Conservation (phyloP, 345 rosid species). For the Iberis pinnata region DNA sequence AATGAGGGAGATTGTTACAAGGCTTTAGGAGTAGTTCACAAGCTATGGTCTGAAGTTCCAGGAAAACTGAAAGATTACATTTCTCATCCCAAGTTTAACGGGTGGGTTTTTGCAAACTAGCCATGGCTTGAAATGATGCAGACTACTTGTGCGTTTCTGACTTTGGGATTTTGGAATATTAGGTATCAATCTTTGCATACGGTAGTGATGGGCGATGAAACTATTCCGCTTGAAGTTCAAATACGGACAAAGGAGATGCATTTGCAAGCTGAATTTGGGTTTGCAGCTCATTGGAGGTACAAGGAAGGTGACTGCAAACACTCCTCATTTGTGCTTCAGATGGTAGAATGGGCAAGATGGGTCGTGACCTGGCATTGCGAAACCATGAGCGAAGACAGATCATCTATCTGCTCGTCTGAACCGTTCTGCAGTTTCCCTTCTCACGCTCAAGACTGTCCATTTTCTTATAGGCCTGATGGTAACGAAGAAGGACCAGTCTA, state of each 20-base stretch:
- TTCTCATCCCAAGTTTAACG: constrained; percentile 64
- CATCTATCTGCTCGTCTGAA: constrained; percentile 39
- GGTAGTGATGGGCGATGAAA: constrained; percentile 70
- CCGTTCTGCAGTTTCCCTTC: constrained; percentile 70
- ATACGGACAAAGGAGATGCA: constrained; percentile 92
- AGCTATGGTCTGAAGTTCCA: constrained; percentile 81
- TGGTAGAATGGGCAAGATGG: constrained; percentile 99
- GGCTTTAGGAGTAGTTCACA: constrained; percentile 60
- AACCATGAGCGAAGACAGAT: constrained; percentile 58
- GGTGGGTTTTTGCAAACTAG: constrained; percentile 42
- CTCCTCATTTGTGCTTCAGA: constrained; percentile 75
- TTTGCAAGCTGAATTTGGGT: constrained; percentile 91
- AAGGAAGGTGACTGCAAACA: constrained; percentile 82
- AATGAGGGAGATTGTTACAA: constrained; percentile 71
- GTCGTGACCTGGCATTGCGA: constrained; percentile 91
- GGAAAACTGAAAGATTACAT: constrained; percentile 90
- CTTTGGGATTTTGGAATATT: constrained; percentile 13
- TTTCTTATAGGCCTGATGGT: constrained; percentile 54
- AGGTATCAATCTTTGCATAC: constrained; percentile 92
- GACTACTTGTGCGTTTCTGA: constrained; percentile 16
- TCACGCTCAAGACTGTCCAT: constrained; percentile 70
- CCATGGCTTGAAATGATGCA: neutral
- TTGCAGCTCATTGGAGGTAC: constrained; percentile 99
- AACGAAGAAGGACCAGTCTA: constrained; percentile 67
- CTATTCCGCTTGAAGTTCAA: constrained; percentile 79